A percentile compares a stretch with the other conserved stretches of the same genome.
These are phyloP conservation scores for Mucor piriformis DNA, from an alignment of 371 early-diverging fungal genomes.

Conservation along the genomic window DNA sequence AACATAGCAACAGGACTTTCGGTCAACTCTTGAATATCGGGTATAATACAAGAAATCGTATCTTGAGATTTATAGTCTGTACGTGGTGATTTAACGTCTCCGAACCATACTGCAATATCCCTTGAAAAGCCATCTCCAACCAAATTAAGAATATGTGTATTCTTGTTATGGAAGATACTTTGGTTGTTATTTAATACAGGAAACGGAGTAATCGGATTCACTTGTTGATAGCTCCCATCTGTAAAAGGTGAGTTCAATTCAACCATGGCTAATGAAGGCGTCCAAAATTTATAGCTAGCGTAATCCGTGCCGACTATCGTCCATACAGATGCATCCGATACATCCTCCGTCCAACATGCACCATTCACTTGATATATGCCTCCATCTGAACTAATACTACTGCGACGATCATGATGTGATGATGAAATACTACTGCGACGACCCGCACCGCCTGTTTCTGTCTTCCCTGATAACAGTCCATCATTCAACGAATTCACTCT, in stretches of 20 bases:
- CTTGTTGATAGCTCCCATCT: too few species aligned
- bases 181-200: conserved; percentile 25
- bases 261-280: conserved; percentile 33
- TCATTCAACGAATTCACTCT: conserved; percentile 51
- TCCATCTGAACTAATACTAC: conserved; percentile 17
- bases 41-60: conserved; percentile 48
- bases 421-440: conserved; percentile 18
- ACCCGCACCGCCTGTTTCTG: conserved; percentile 18
- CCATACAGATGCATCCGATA: conserved; percentile 87
- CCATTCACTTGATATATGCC: conserved; percentile 30
- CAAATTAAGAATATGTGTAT: conserved; percentile 33
- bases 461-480: conserved; percentile 8
- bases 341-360: conserved; percentile 81
- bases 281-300: conserved; percentile 73
- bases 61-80: conserved; percentile 63
- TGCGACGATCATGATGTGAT: conserved; percentile 8
- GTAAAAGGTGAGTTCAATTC: conserved; percentile 15
- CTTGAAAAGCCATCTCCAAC: conserved; percentile 69
- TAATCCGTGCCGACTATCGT: conserved; percentile 87
- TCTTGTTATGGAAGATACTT: conserved; percentile 2
- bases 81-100: conserved; percentile 54
- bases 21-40: conserved; percentile 30
- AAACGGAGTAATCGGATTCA: conserved; percentile 35
- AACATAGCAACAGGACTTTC: conserved; percentile 22
- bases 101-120: conserved; percentile 73